Evolutionary conservation across 345 rosid genomes (phyloP).

Genomic region (Hibiscus trionum): DNA sequence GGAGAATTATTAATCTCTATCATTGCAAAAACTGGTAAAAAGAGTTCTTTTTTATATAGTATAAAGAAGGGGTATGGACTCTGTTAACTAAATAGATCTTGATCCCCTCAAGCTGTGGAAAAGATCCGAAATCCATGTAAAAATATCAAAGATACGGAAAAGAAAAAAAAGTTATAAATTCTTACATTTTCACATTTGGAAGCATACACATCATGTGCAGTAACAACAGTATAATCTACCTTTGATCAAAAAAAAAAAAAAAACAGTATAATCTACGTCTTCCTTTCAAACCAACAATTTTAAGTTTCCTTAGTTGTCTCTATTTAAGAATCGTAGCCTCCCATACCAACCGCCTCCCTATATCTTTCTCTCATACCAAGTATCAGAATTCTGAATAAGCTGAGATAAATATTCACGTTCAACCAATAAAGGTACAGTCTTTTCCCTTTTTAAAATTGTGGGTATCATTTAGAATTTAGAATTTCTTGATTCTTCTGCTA

Average conservation of each 20-base stretch:
- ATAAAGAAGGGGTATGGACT: too few species aligned
- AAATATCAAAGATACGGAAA: background rate
- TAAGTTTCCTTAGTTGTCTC: background rate
- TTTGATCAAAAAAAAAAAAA: too few species aligned
- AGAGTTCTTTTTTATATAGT: too few species aligned
- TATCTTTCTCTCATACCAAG: background rate
- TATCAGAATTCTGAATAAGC: constrained; percentile 5
- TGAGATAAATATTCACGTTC: background rate
- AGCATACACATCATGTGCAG: background rate
- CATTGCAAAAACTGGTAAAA: background rate
- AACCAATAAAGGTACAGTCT: background rate
- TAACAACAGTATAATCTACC: background rate
- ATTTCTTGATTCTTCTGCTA: background rate
- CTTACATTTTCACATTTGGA: background rate
- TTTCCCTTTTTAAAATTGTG: background rate
- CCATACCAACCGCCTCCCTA: background rate
- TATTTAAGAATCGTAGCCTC: background rate
- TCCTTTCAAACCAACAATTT: background rate
- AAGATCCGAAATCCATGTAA: background rate
- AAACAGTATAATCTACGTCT: background rate
- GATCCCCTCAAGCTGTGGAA: background rate
- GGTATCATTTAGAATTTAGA: background rate
- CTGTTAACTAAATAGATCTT: background rate
- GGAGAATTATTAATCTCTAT: background rate
- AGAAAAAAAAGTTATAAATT: background rate